Evolutionary conservation across 2,329 filamentous ascomycete species (phyloP).

Genomic region (Verticillium albo-atrum): DNA sequence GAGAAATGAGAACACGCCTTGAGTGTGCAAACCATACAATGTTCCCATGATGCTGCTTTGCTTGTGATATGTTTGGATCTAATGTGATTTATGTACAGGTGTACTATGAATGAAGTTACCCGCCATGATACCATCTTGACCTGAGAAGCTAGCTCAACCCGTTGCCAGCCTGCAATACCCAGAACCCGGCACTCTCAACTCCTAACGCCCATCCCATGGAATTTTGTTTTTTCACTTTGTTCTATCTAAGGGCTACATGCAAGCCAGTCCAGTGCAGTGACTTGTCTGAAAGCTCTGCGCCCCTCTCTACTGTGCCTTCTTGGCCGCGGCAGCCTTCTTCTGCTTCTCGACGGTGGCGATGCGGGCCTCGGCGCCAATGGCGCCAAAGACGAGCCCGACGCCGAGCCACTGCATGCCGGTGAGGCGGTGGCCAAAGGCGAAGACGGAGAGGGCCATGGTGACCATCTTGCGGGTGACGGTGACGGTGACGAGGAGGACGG

Average conservation of each 20-base stretch:
- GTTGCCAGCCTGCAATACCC: neutral
- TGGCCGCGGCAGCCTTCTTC: constrained; percentile 61
- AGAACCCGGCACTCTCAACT: neutral
- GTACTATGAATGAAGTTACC: neutral
- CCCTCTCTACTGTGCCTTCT: constrained; percentile 27
- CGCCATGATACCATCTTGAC: neutral
- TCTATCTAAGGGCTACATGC: too few relatives aligned
- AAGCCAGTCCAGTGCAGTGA: too few relatives aligned
- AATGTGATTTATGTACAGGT: neutral
- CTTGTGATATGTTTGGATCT: neutral
- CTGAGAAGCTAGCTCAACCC: neutral
- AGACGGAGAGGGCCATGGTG: constrained; percentile 94
- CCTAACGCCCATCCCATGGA: neutral
- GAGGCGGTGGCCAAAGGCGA: constrained; percentile 88
- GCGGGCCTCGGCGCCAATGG: constrained; percentile 83
- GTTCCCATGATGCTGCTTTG: neutral
- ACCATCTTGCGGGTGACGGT: constrained; percentile 99
- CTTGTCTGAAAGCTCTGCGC: too few relatives aligned
- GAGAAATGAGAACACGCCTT: neutral
- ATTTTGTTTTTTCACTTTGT: too few relatives aligned
- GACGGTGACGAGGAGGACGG: constrained; percentile 87
- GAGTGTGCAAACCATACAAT: neutral
- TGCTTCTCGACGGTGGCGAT: constrained; percentile 81
- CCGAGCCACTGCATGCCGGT: constrained; percentile 90
- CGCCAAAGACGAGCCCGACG: constrained; percentile 88